Percentiles rank a stretch among this genome's conserved stretches.
Conservation (phyloP, 768 basidiomycete genomes). For the Pleurotus eryngii region DNA sequence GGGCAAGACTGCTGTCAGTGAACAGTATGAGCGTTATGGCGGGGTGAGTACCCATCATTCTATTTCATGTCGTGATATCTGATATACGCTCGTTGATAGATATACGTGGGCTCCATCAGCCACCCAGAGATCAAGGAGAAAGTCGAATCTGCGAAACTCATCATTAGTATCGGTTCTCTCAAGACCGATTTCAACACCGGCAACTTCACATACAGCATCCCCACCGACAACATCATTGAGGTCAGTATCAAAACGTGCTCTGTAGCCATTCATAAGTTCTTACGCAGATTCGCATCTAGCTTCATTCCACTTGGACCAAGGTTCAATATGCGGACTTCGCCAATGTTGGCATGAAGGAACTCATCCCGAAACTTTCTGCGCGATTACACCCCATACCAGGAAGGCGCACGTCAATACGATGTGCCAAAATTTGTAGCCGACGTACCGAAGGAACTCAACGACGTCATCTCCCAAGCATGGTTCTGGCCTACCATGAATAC, state of each 20-base stretch:
- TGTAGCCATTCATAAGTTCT: background rate
- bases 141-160: slow-evolving; percentile 73
- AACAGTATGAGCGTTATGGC: slow-evolving; percentile 70
- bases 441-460: slow-evolving; percentile 47
- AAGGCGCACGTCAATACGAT: slow-evolving; percentile 34
- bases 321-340: slow-evolving; percentile 64
- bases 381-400: slow-evolving; percentile 42
- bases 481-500: slow-evolving; percentile 78
- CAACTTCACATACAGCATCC: slow-evolving; percentile 76
- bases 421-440: slow-evolving; percentile 44
- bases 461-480: slow-evolving; percentile 70
- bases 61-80: background rate
- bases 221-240: slow-evolving; percentile 58
- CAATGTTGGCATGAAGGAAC: slow-evolving; percentile 69
- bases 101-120: slow-evolving; percentile 73
- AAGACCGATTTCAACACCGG: slow-evolving; percentile 87
- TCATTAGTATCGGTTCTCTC: slow-evolving; percentile 69
- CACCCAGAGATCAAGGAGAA: slow-evolving; percentile 63
- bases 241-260: slow-evolving; percentile 27
- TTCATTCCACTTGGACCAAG: slow-evolving; percentile 72
- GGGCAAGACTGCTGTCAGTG: slow-evolving; percentile 79
- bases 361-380: slow-evolving; percentile 70
- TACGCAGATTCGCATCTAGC: slow-evolving; percentile 31
- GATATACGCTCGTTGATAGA: slow-evolving; percentile 34
- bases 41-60: slow-evolving; percentile 51